Evolutionary conservation across 1,139 yeast species (phyloP), one percentile per base, ranked within the genome.

Genomic region (Scheffersomyces segobiensis): DNA sequence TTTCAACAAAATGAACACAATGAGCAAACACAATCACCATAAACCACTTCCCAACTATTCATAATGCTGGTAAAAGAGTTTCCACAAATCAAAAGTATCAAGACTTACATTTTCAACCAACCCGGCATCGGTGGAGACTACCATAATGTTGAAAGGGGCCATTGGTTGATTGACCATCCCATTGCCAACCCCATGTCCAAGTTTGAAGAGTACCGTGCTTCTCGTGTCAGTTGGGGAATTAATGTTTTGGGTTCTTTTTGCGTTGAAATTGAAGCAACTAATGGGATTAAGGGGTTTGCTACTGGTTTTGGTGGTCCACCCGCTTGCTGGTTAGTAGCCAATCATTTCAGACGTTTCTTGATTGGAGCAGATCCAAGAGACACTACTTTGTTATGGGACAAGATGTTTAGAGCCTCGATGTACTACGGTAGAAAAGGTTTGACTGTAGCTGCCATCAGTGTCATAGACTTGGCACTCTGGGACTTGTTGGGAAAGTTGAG

Each of bases 251-350:
- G 84, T n/a, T 80, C 84, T 6, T 80, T 80, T 68, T 79, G 80
- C 68, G 79, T 80, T 55, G 84, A 80, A 62, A 71, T 81, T 54
- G 80, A 75, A 63, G 81, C 84, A 48, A 70, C 76, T 19, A 83
- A 80, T 62, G 84, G 84, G 53, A 75, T 82, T 17, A 77, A 69
- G 54, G 84, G 84, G 32, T 79, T 80, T 59, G 83, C 84, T 32
- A 80, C 84, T 51, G 84, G 84, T n/a, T 80, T 80, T 63, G 84
- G 84, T 50, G 84, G 84, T n/a, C 80, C 81, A 55, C 77, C 80
- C 39, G 83, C 82, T 5, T 79, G 84, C 64, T 79, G 84, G 83
- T 67, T 80, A 55, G 79, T 77, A 57, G 76, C 78, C 61, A 66
- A 78, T 56, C 84, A 80, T 65, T 80, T 81, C 65, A 71, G 72